Evolutionary conservation across 140 eudicot species (phyloP), one percentile per base, ranked within the genome.

Genomic region (Anethum foeniculum): DNA sequence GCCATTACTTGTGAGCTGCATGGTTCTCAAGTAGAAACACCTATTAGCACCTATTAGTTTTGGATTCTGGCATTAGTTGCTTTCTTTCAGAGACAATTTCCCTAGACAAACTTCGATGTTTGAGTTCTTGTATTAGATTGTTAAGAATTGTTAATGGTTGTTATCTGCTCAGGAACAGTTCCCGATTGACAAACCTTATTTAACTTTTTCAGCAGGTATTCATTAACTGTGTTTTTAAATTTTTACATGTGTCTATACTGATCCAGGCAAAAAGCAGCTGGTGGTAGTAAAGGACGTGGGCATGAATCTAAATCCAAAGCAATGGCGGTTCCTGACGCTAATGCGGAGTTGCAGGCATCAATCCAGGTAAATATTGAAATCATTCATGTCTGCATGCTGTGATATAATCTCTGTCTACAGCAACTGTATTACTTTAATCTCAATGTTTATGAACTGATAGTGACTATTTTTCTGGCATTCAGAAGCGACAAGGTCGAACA

Each of bases 321-420:
- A 76, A 90, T 90, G 62, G 93, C 97, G 16, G 97, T 92, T 80
- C 93, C 93, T 43, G 87, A 93, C 85, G 97, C 97, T 86, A 91
- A 93, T 91, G 92, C 97, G 65, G 97, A 93, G 82, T 87, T 91
- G 85, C 96, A 80, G 64, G 89, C 86, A 11, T 91, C 97, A 77
- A 83, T 91, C 58, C 89, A 84, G 93, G 98, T 93, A 85, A 75
- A 13, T 75, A 47, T 27, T 48, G 21, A 46, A 28, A 62, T 47
- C 14, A 4, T 54, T 46, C 43, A 75, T 75, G 68, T 32, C 32
- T 64, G 48, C 38, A 30, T 48, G 77, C 11, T 12, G 4, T 4
- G 27, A 48, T 27, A 6, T 78, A 15, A 12, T 12, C 46, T 16
- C 62, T 54, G 43, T 39, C 32, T 72, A 34, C 36, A 62, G 71